Percentiles rank a stretch among this genome's conserved stretches.
Conservation (phyloP, 306 rosid genomes). For the Corylus heterophylla region DNA sequence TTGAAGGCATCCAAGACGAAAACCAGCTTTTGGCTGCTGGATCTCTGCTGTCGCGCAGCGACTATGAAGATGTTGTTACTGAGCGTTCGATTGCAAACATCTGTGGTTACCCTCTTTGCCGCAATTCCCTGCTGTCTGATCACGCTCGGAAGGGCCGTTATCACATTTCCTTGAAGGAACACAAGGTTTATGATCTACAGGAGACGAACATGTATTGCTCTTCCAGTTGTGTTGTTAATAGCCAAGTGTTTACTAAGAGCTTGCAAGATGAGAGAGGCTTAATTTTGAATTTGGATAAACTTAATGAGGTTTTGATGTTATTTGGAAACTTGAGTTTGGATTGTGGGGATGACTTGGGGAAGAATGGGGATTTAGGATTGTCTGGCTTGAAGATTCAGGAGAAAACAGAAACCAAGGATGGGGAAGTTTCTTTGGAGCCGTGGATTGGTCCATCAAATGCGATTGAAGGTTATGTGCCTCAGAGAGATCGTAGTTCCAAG, state of each 20-base stretch:
- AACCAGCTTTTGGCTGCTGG: constrained; percentile 80
- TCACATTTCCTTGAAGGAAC: constrained; percentile 77
- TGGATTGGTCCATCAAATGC: constrained; percentile 94
- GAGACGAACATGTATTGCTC: constrained; percentile 87
- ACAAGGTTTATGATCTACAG: constrained; percentile 72
- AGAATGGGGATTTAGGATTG: constrained; percentile 54
- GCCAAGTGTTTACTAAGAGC: constrained; percentile 61
- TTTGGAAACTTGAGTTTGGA: constrained; percentile 48
- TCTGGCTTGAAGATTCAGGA: constrained; percentile 68
- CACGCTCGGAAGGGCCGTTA: constrained; percentile 65
- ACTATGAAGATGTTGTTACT: constrained; percentile 78
- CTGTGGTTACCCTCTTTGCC: constrained; percentile 72
- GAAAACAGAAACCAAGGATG: constrained; percentile 42
- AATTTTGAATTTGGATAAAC: constrained; percentile 49
- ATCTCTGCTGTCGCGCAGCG: constrained; percentile 69
- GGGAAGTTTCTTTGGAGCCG: constrained; percentile 56
- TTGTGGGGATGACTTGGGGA: constrained; percentile 39
- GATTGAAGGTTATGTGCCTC: constrained; percentile 89
- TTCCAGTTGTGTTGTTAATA: constrained; percentile 58
- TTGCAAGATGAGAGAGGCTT: constrained; percentile 66
- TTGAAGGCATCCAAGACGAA: constrained; percentile 63
- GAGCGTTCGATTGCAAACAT: constrained; percentile 65
- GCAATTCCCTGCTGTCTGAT: constrained; percentile 51
- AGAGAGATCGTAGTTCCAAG: constrained; percentile 37
- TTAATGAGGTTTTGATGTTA: constrained; percentile 46